Base-by-base conservation (phyloP, 2,329 filamentous ascomycete species). In the Penicillium vulpinum region DNA sequence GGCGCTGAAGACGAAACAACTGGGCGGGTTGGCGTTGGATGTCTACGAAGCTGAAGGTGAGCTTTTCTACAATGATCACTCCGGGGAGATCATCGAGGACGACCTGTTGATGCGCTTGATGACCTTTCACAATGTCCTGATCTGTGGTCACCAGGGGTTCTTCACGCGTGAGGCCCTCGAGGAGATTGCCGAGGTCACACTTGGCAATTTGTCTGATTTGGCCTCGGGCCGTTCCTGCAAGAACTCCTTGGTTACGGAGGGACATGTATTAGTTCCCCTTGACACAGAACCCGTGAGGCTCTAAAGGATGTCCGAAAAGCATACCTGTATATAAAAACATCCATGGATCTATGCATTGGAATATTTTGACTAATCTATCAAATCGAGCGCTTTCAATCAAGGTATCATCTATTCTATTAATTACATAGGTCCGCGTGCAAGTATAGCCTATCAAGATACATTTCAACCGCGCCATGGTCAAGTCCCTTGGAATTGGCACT, bases 141-240 rank as follows among this genome's bases (percentile, higher is more conserved):
- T 89, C 57, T 86, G 82, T 61, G 86, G 86, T 0, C 87, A 89
- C 63, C 87, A 89, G 75, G 87, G 84, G 1, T 89, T 89, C 73
- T 87, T 89, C 64, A 89, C 86, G 5, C 75, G 82, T 33, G 86
- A 89, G 73, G 87, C 87, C 1, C 73, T 89, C 47, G 75, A 76
- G 8, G 85, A 88, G 72, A 89, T 89, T 64, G 81, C 86, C 2
- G 79, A 82, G 44, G 81, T 78, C 51, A 88, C 85, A 1, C 64
- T 88, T 58, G 71, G 74, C 54, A 88, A 88, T 67, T 66, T 87
- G 4, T 75, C 63, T 18, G 70, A 73, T 56, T 73, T 72, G 54
- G 55, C 57, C n/a, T 36, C 51, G 16, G 62, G 55, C 11, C 62
- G 66, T 18, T 59, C 64, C 0, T 73, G 70, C 54, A 56, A 62